Base-by-base conservation (phyloP, 108 stramenopile species). In the Discostella stelligeroides region DNA sequence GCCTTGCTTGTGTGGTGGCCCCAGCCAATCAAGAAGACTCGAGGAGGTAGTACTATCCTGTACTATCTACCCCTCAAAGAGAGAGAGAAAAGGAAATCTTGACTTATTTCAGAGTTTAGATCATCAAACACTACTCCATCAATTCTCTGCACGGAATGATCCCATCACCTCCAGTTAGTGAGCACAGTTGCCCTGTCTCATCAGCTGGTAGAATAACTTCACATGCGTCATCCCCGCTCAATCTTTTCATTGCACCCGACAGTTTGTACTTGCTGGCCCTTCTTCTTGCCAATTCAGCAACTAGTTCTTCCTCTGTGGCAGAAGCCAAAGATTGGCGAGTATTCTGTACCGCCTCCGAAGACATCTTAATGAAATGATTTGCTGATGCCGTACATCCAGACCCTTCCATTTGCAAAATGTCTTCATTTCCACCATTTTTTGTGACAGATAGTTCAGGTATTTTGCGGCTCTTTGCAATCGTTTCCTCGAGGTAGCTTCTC, bases 401-500 rank as follows among this genome's bases (percentile, higher is more conserved):
- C 20, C n/a, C 55, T 59, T 54, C 17, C 20, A 27, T 39, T 7
- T 47, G 24, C 46, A 20, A 17, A 11, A 4, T 18, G 59, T 60
- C 60, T 13, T 51, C 13, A 58, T 64, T 18, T 8, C 27, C 47
- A 48, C 41, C 27, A 50, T 68, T 12, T n/a, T n/a, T n/a, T n/a
- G n/a, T n/a, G n/a, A n/a, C n/a, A n/a, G 49, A 29, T 38, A 66
- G 68, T 13, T 39, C 47, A 8, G 70, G 60, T 17, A 75, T 75
- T 62, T 90, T 95, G n/a, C 88, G 84, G 65, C 89, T 92, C 62
- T 86, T 90, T 2, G 82, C 83, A 8, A 95, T 49, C 9, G 88
- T 83, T 80, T 92, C 89, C 72, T 95, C 91, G n/a, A 86, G 78
- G 40, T 90, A 95, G 9, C 77, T 82, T 46, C 88, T 79, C 75